phyloP scores from a whole-genome alignment of 202 grass and related monocot species.

The Eragrostis tef region DNA sequence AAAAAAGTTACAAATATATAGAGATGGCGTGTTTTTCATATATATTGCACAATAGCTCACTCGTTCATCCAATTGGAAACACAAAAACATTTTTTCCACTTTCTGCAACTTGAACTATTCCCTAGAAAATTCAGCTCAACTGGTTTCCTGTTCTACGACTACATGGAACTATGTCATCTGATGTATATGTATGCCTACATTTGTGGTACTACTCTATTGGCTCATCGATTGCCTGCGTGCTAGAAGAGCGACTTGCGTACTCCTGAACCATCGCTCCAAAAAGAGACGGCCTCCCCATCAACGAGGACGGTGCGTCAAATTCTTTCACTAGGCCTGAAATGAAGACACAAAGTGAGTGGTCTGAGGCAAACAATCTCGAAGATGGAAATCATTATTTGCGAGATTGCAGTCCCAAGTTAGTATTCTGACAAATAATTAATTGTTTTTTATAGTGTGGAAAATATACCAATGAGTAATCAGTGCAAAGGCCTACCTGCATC shows the following conservation, averaged over 20 bases:
- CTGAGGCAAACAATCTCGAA: background rate
- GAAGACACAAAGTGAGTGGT: background rate
- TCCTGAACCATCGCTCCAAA: slow-evolving; percentile 61
- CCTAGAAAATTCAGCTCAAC: background rate
- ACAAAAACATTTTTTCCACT: too few species aligned
- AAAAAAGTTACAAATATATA: too few species aligned
- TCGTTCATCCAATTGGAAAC: too few species aligned
- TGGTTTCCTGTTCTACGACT: background rate
- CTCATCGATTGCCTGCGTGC: background rate
- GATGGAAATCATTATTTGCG: background rate
- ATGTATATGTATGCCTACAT: background rate
- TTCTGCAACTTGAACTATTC: too few species aligned
- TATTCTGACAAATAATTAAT: background rate
- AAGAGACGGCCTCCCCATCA: slow-evolving; percentile 48
- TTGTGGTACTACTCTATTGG: background rate
- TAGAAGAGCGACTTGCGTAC: slow-evolving; percentile 45
- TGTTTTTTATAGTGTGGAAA: slow-evolving; percentile 4
- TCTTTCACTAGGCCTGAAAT: slow-evolving; percentile 54
- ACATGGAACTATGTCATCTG: background rate
- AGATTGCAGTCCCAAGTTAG: background rate
- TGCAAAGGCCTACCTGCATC: slow-evolving; percentile 47
- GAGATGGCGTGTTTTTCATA: background rate
- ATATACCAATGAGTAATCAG: background rate
- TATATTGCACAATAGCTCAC: background rate
- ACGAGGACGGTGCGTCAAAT: slow-evolving; percentile 55